Evolutionary conservation across 371 early-diverging fungal genomes (phyloP), one percentile per base, ranked within the genome.

Genomic region (Mortierella sp.): DNA sequence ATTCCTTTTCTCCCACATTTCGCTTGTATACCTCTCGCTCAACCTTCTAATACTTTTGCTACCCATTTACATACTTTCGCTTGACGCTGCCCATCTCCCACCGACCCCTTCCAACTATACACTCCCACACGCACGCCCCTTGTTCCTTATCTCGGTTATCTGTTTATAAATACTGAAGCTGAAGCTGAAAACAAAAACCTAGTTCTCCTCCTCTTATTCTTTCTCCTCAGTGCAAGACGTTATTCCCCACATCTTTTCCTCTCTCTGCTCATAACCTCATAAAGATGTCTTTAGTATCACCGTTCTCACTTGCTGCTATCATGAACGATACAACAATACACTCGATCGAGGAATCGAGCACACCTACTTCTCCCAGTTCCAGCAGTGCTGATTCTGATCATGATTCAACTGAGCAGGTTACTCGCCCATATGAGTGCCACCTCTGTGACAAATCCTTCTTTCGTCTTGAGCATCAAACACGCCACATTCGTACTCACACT

Each of bases 401-500:
- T 12, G 68, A 66, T 31, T 67, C 73, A 0, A 29, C 65, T 17
- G 76, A 76, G n/a, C 68, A 69, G 29, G 56, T 57, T 37, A 56
- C 72, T 32, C 86, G 92, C 31, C 90, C 92, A 28, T 91, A 89
- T 68, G 85, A 89, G 68, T 91, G 92, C 76, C 86, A 76, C 73
- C 85, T 89, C 64, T 91, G 92, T 68, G 83, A 84, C 62, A 90
- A 89, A 72, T 89, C 88, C 31, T 91, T 91, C 73, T 88, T 88
- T 68, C 85, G 92, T 35, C 82, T 91, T 28, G 92, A 91, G 75
- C 92, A 91, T 68, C 92, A 89, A 69, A 90, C 90, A 31, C 88
- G 96, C 56, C 95, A 95, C 72, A 90, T 93, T 66, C 87, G 93
- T 66, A 94, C 93, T 45, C 95, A 95, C 72, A 95, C 94, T 7